Evolutionary conservation across 2,329 filamentous ascomycete species (phyloP).

Genomic region (Xylariaceae sp.): DNA sequence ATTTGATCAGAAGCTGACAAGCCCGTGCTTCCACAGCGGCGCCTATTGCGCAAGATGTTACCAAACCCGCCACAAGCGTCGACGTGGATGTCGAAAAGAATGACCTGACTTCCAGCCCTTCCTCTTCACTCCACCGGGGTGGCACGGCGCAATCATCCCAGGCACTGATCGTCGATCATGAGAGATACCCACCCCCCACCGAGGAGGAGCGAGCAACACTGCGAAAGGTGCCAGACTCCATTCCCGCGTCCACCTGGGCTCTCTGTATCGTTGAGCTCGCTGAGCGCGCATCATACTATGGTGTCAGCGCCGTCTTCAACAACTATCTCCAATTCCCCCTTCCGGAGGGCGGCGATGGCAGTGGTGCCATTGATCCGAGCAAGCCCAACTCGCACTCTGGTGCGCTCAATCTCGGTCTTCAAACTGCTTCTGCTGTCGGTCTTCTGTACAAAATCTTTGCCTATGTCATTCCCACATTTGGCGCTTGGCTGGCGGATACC

Average conservation of each 20-base stretch:
- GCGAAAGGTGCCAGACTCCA: slow-evolving; percentile 41
- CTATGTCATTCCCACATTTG: slow-evolving; percentile 34
- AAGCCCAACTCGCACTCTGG: slow-evolving; percentile 30
- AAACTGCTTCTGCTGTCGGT: slow-evolving; percentile 41
- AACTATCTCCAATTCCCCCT: slow-evolving; percentile 51
- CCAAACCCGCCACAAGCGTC: slow-evolving; percentile 6
- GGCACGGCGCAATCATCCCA: slow-evolving; percentile 9
- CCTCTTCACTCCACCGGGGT: slow-evolving; percentile 4
- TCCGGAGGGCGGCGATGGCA: slow-evolving; percentile 35
- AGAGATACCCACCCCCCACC: slow-evolving; percentile 36
- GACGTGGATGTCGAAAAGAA: slow-evolving; percentile 5
- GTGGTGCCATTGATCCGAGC: slow-evolving; percentile 26
- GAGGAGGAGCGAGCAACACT: slow-evolving; percentile 42
- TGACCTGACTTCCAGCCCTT: no score
- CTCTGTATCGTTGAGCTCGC: slow-evolving; percentile 48
- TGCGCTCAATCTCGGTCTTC: slow-evolving; percentile 42
- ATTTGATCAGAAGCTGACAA: not conserved
- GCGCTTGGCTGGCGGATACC: slow-evolving; percentile 56
- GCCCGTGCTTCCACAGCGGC: not conserved
- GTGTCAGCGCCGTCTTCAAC: slow-evolving; percentile 44
- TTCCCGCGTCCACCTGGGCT: slow-evolving; percentile 42
- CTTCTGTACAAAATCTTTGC: slow-evolving; percentile 45
- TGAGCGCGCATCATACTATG: slow-evolving; percentile 50
- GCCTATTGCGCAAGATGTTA: not conserved
- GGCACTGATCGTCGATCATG: slow-evolving; percentile 21